Evolutionary conservation across 495 filamentous ascomycete genomes (phyloP).

Genomic region (Tuber melanosporum): DNA sequence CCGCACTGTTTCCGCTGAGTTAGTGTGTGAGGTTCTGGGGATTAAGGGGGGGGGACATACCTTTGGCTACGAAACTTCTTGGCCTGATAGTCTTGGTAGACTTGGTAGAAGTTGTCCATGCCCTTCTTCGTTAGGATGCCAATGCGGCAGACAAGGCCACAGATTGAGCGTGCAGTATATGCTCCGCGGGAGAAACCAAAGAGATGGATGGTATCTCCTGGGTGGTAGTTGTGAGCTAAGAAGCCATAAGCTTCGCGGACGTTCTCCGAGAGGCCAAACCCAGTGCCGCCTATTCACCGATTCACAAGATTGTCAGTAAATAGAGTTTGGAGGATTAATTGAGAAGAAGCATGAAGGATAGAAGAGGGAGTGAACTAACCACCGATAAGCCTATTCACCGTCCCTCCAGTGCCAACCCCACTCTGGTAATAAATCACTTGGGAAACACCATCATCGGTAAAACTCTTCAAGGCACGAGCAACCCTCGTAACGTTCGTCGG

Average conservation of each 20-base stretch:
- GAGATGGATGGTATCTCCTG: constrained; percentile 64
- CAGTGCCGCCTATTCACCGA: constrained; percentile 19
- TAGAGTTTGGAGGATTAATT: not conserved
- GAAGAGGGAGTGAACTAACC: constrained; percentile 38
- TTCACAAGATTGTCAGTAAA: not conserved
- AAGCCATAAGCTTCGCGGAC: constrained; percentile 66
- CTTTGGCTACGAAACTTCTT: constrained; percentile 14
- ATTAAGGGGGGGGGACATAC: constrained; percentile 7
- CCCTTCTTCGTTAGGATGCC: constrained; percentile 60
- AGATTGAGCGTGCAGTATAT: constrained; percentile 62
- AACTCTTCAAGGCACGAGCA: constrained; percentile 44
- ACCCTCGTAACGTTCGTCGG: constrained; percentile 53
- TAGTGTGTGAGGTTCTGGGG: no score
- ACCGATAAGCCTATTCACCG: constrained; percentile 47
- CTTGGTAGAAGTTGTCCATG: constrained; percentile 58
- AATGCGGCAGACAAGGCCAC: constrained; percentile 55
- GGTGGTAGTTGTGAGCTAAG: constrained; percentile 59
- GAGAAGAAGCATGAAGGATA: not conserved
- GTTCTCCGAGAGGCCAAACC: constrained; percentile 44
- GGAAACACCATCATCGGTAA: constrained; percentile 41
- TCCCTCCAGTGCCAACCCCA: constrained; percentile 50
- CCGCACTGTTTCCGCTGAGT: constrained; percentile 1
- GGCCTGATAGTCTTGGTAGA: constrained; percentile 50
- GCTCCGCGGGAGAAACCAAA: constrained; percentile 67
- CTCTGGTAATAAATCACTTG: constrained; percentile 52